These are phyloP conservation scores for Termitomyces sp. DNA, from an alignment of 768 basidiomycete genomes.

Conservation along the genomic window DNA sequence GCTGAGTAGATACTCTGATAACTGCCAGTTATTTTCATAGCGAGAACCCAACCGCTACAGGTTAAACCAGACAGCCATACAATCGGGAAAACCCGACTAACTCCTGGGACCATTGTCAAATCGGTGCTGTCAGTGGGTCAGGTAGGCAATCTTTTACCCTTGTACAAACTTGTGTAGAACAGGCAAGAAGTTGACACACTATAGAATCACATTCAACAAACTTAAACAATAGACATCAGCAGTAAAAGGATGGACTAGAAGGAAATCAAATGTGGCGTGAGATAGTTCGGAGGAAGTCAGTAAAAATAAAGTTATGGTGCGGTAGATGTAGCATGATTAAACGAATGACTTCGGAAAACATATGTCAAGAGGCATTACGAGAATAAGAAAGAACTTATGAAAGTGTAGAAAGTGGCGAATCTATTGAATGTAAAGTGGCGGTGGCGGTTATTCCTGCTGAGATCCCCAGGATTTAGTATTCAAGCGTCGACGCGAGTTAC, in stretches of 20 bases:
- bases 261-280: background rate
- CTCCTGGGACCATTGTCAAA: too few species aligned
- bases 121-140: background rate
- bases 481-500: background rate
- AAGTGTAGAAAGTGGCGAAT: background rate
- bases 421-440: background rate
- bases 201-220: background rate
- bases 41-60: too few species aligned
- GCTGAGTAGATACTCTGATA: too few species aligned
- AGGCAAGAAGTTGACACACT: background rate
- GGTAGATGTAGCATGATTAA: background rate
- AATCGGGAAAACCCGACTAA: background rate
- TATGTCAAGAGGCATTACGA: background rate
- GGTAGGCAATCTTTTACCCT: background rate
- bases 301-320: background rate
- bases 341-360: background rate
- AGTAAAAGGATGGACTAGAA: background rate
- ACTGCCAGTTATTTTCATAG: too few species aligned
- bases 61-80: too few species aligned
- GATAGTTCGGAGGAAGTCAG: background rate
- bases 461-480: background rate
- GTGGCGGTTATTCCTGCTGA: background rate
- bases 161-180: background rate
- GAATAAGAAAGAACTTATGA: background rate
- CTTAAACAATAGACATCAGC: background rate